These are phyloP conservation scores for Apiospora kogelbergensis DNA, from an alignment of 2,329 filamentous ascomycete species.

Conservation along the genomic window DNA sequence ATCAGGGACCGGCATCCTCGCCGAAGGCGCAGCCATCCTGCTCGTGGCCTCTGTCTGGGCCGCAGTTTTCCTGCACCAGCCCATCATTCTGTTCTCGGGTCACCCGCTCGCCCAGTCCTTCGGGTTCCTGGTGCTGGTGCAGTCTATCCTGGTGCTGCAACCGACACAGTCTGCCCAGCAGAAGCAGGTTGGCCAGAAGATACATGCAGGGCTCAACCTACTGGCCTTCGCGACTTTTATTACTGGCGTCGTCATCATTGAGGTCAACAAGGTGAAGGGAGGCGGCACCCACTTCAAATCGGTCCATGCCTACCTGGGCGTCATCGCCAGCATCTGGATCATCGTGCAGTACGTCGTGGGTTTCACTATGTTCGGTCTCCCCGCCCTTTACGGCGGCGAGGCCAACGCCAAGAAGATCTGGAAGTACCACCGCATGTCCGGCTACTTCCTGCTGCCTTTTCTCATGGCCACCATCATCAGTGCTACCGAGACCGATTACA, in stretches of 20 bases:
- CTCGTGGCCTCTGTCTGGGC: constrained; percentile 77
- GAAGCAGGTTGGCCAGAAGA: constrained; percentile 60
- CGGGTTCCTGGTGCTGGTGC: constrained; percentile 72
- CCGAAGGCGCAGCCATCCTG: constrained; percentile 76
- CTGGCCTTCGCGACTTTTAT: constrained; percentile 61
- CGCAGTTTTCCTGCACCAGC: constrained; percentile 64
- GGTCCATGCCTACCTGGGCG: constrained; percentile 79
- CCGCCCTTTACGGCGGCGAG: constrained; percentile 68
- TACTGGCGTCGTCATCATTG: constrained; percentile 69
- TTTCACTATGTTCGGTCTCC: constrained; percentile 78
- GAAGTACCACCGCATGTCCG: constrained; percentile 82
- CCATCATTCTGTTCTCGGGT: constrained; percentile 78
- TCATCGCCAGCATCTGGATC: constrained; percentile 70
- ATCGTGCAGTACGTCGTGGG: constrained; percentile 75
- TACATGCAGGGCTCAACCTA: constrained; percentile 71
- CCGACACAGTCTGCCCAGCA: constrained; percentile 77
- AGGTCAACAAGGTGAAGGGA: constrained; percentile 78
- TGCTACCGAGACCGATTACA: constrained; percentile 77
- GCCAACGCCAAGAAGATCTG: constrained; percentile 80
- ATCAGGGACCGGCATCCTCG: constrained; percentile 76
- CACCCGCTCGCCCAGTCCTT: constrained; percentile 74
- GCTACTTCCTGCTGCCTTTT: constrained; percentile 71
- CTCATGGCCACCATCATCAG: constrained; percentile 73
- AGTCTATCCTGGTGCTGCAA: constrained; percentile 83
- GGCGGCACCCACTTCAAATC: constrained; percentile 74